Percentiles rank a stretch among this genome's conserved stretches.
Evolutionary conservation across 2,329 filamentous ascomycete species (phyloP).

Genomic region (Nemania diffusa): DNA sequence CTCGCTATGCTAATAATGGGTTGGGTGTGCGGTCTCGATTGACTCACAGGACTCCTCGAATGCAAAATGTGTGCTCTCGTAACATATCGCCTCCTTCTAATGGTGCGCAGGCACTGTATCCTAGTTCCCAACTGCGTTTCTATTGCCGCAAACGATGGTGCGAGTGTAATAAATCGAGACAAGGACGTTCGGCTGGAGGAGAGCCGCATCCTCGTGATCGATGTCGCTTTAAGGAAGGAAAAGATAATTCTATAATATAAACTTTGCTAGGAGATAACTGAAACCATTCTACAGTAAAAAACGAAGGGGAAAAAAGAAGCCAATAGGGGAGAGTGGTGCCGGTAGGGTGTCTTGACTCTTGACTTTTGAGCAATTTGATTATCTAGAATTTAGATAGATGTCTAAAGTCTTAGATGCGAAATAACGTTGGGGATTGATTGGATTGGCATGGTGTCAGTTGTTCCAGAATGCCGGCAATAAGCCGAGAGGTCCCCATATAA

Average conservation of each 20-base stretch:
- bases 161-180: slow-evolving; percentile 33
- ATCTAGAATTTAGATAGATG: too few species aligned
- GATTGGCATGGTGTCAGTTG: slow-evolving; percentile 15
- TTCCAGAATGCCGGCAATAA: slow-evolving; percentile 14
- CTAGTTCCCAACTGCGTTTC: slow-evolving; percentile 29
- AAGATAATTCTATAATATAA: slow-evolving; percentile 1
- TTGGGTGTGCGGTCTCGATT: slow-evolving; percentile 16
- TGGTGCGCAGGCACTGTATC: slow-evolving; percentile 36
- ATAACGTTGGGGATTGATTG: background rate
- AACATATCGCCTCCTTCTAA: slow-evolving; percentile 36
- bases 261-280: background rate
- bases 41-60: slow-evolving; percentile 5
- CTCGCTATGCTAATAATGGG: slow-evolving; percentile 21
- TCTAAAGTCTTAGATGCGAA: too few species aligned
- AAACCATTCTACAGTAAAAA: slow-evolving; percentile 29
- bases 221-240: slow-evolving; percentile 19
- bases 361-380: too few species aligned
- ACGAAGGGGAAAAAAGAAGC: background rate
- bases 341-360: background rate
- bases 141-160: slow-evolving; percentile 36
- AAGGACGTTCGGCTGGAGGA: slow-evolving; percentile 36
- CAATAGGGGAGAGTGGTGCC: background rate
- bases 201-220: slow-evolving; percentile 40
- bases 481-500: slow-evolving; percentile 10
- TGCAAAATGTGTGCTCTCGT: slow-evolving; percentile 17